phyloP scores from a whole-genome alignment of 2,329 filamentous ascomycete species.

The Fusarium napiforme region DNA sequence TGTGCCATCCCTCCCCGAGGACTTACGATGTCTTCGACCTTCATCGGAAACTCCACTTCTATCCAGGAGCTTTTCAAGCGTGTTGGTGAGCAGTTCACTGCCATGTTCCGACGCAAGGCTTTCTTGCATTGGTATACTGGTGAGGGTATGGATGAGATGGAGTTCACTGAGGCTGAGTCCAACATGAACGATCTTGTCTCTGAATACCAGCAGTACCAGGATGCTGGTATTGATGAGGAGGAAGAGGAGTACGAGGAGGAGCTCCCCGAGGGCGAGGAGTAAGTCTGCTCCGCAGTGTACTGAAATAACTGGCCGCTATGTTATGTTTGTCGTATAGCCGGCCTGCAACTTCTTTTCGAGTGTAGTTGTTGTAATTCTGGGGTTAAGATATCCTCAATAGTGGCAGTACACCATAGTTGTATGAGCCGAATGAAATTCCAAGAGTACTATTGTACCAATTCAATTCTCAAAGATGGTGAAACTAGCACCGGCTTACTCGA shows the following conservation, averaged over 20 bases:
- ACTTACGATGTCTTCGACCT: slow-evolving; percentile 99
- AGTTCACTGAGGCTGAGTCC: slow-evolving; percentile 99
- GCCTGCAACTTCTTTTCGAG: slow-evolving; percentile 49
- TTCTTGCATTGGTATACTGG: slow-evolving; percentile 99
- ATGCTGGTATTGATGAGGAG: slow-evolving; percentile 95
- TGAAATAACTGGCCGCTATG: slow-evolving; percentile 23
- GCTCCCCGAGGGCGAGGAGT: slow-evolving; percentile 77
- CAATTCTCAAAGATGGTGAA: slow-evolving; percentile 3
- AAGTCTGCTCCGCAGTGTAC: slow-evolving; percentile 19
- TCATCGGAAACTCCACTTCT: slow-evolving; percentile 98
- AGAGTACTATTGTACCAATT: slow-evolving; percentile 48
- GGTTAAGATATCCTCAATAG: slow-evolving; percentile 55
- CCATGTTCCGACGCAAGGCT: slow-evolving; percentile 99
- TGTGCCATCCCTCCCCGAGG: slow-evolving; percentile 98
- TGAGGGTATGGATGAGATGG: slow-evolving; percentile 99
- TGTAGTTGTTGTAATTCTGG: slow-evolving; percentile 48
- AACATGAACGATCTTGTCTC: slow-evolving; percentile 99
- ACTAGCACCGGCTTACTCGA: neutral
- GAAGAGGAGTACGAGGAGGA: slow-evolving; percentile 97
- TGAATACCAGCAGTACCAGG: slow-evolving; percentile 99
- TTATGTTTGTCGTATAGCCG: slow-evolving; percentile 37
- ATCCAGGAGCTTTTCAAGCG: slow-evolving; percentile 99
- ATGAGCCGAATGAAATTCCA: slow-evolving; percentile 44
- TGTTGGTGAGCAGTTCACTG: slow-evolving; percentile 99
- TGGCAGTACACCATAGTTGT: slow-evolving; percentile 49